Evolutionary conservation across 176 grass and related monocot genomes (phyloP), one percentile per base, ranked within the genome.

Genomic region (Urochloa ruziziensis): DNA sequence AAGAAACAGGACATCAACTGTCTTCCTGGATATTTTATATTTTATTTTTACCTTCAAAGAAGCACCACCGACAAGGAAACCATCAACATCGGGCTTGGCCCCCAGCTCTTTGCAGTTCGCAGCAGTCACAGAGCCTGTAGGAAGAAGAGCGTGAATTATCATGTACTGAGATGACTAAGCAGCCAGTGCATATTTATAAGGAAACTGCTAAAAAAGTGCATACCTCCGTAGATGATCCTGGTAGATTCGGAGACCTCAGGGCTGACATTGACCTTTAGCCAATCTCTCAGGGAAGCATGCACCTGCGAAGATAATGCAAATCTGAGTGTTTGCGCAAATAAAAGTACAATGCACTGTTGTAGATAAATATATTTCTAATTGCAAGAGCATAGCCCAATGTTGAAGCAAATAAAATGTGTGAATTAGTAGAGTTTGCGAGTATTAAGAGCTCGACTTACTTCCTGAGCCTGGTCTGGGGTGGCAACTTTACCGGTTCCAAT

Each of bases 401-500:
- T 62, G 24, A 74, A 84, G 70, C 6, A 14, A 43, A 4, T n/a
- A n/a, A 46, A 83, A 44, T 52, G 17, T n/a, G 85, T 57, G 18
- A 67, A 72, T 34, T 8, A 32, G 43, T 29, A 21, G 1, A 32
- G 61, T 10, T n/a, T 74, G 7, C 23, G 29, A 12, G 65, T 2
- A 19, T 67, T 15, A 49, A 18, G 13, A 91, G 18, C 27, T 7
- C 23, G 47, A 82, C 86, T 91, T 96, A 99, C 97, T 84, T 99
- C 97, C 70, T 99, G 96, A 37, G 96, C 96, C 87, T 98, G 96
- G 62, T 81, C 93, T 30, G 97, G 97, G 59, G 85, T 67, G 33
- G 97, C 97, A 78, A 99, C 97, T 81, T 99, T 99, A 28, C 97
- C 97, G 2, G 97, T 99, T 78, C 97, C 97, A 83, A 99, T 99